Evolutionary conservation across 371 early-diverging fungal species (phyloP), one percentile per base, ranked within the genome.

Genomic region (Lichtheimia ramosa): DNA sequence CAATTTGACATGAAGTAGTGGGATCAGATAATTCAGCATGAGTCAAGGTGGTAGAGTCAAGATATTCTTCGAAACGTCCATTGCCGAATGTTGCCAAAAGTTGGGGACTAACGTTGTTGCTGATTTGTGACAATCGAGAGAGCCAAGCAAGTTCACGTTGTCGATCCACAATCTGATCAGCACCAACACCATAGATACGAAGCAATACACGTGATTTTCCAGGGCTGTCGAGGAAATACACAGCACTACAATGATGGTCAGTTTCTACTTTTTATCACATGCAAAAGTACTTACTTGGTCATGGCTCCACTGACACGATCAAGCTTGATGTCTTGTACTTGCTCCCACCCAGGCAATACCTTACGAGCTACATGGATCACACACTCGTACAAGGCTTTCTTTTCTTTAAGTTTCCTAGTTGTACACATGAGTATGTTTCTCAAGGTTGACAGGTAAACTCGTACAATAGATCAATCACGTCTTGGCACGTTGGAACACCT

Each of bases 31-130:
- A 78, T 34, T 92, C 91, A 5, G 75, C 70, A 53, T 80, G 80
- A 0, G 83, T 87, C 48, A 95, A 66, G 0, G 94, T 93, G 0
- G 73, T 77, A 16, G 92, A 89, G 40, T 91, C 86, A 4, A 96
- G 74, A 62, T 84, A 96, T 65, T 95, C 81, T 62, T 96, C 96
- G 49, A 96, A 81, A 10, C 96, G 83, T 10, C 96, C 96, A 61
- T 96, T 96, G 23, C 81, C 82, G 65, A 95, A 96, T 6, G 85
- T 82, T 0, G 87, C 92, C 14, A 93, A 71, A n/a, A 96, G 65
- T 15, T 74, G 75, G 1, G 96, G 91, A 2, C 95, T 93, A 34
- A 91, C 83, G 0, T 87, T 87, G 51, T 82, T 68, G 25, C 52
- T 56, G 52, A 75, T 61, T 2, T 71, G 66, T 5, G 93, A 89